Base-by-base conservation (phyloP, 1,284 basidiomycete genomes). In the Vanrija sp. region DNA sequence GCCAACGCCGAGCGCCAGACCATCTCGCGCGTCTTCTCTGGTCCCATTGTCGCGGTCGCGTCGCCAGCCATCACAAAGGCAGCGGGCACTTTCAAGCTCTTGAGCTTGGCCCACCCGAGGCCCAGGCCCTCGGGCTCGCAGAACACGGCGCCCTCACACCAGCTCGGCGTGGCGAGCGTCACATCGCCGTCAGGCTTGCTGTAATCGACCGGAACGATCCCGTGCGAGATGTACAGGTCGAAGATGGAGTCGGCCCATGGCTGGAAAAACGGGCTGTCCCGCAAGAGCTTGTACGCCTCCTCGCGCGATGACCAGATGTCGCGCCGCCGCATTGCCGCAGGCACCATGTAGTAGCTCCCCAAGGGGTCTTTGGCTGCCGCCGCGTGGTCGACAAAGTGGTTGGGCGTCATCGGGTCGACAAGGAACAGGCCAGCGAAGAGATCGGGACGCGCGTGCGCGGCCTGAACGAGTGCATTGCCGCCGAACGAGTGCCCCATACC, bases 401-500 rank as follows among this genome's bases (percentile, higher is more conserved):
- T 49, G 25, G 56, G 49, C 38, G 65, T 62, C 63, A 72, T 72
- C 3, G 94, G 91, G 68, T 97, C 93, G 29, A 94, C 76, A 16
- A 94, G 80, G 44, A 91, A 78, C 29, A 95, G 75, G 0, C 83
- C 82, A 21, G 85, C 80, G 75, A 93, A 91, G 12, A 94, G 76
- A 1, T 78, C 76, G 0, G 91, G 89, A 52, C 80, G 75, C 15
- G 82, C 80, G n/a, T 86, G 61, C 5, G 87, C 85, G 1, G 85
- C 85, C 29, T 86, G 80, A 6, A 71, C 64, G 80, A 81, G 79
- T 3, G 83, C 83, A 61, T 84, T 86, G 3, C 87, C 89, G 21
- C 90, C 89, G 56, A 88, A 85, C 0, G 89, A 92, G 70, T 95
- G 91, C 0, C 90, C 91, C 2, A 91, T 74, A 0, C 80, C 83